Evolutionary conservation across 257 asterid species (phyloP).

Genomic region (Solanum bulbocastanum): DNA sequence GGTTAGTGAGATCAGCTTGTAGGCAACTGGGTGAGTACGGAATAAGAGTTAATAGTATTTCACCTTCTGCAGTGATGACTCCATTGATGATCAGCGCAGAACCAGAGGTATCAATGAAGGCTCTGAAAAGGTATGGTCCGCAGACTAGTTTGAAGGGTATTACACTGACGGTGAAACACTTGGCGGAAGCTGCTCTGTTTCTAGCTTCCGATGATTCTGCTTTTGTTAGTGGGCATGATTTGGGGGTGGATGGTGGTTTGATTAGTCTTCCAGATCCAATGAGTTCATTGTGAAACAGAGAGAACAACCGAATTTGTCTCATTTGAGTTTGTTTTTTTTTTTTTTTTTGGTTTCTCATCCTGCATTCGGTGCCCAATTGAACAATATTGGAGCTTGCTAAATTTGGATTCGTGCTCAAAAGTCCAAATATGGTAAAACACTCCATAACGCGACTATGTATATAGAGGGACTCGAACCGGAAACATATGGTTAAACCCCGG

Average conservation of each 20-base stretch:
- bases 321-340: background rate
- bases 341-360: background rate
- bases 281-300: background rate
- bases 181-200: slow-evolving; percentile 23
- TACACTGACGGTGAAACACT: slow-evolving; percentile 2
- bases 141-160: slow-evolving; percentile 16
- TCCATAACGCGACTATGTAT: background rate
- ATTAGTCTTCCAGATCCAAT: background rate
- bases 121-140: slow-evolving; percentile 1
- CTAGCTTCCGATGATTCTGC: slow-evolving; percentile 24
- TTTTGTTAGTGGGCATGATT: slow-evolving; percentile 18
- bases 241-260: slow-evolving; percentile 26
- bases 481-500: too few species aligned
- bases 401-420: too few species aligned
- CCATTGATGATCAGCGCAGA: background rate
- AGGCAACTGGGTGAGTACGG: slow-evolving; percentile 24
- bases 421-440: background rate
- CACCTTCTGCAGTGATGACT: slow-evolving; percentile 22
- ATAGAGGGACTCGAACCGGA: too few species aligned
- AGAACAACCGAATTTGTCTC: background rate
- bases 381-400: background rate
- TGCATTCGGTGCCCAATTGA: background rate
- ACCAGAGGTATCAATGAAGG: background rate
- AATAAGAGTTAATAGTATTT: slow-evolving; percentile 31
- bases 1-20: slow-evolving; percentile 29